Percentiles rank a stretch among this genome's conserved stretches.
phyloP scores from a whole-genome alignment of 495 filamentous ascomycete species.

The Amniculicola lignicola region DNA sequence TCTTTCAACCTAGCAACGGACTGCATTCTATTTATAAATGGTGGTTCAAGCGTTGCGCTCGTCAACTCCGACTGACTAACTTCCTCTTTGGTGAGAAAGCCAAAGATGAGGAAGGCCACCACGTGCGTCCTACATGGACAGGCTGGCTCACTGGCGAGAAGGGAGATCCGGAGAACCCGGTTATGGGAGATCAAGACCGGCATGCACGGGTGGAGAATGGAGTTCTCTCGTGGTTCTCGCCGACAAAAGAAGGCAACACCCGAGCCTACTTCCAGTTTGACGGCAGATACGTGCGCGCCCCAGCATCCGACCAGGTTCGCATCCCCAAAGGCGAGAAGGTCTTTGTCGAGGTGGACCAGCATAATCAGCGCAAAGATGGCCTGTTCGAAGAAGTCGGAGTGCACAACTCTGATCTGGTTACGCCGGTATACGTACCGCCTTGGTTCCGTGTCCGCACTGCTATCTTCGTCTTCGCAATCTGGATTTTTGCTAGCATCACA shows the following conservation, averaged over 20 bases:
- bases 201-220: conserved; percentile 38
- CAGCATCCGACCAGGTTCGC: conserved; percentile 88
- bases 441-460: conserved; percentile 76
- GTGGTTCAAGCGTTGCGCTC: conserved; percentile 92
- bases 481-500: conserved; percentile 89
- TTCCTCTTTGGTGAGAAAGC: conserved; percentile 87
- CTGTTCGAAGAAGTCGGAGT: conserved; percentile 57
- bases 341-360: conserved; percentile 74
- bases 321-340: conserved; percentile 78
- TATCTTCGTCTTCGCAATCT: conserved; percentile 83
- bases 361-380: conserved; percentile 64
- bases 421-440: conserved; percentile 85
- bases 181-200: conserved; percentile 44
- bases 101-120: conserved; percentile 75
- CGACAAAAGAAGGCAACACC: conserved; percentile 41
- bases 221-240: no score
- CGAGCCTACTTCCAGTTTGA: conserved; percentile 60
- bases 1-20: conserved; percentile 78
- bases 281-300: conserved; percentile 84
- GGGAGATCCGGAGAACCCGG: conserved; percentile 51
- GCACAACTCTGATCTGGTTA: conserved; percentile 66
- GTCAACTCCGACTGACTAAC: conserved; percentile 73
- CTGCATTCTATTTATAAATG: conserved; percentile 83
- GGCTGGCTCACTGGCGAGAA: conserved; percentile 47
- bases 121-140: conserved; percentile 56